Evolutionary conservation across 2,329 filamentous ascomycete genomes (phyloP).

Genomic region (Lithohypha guttulata): DNA sequence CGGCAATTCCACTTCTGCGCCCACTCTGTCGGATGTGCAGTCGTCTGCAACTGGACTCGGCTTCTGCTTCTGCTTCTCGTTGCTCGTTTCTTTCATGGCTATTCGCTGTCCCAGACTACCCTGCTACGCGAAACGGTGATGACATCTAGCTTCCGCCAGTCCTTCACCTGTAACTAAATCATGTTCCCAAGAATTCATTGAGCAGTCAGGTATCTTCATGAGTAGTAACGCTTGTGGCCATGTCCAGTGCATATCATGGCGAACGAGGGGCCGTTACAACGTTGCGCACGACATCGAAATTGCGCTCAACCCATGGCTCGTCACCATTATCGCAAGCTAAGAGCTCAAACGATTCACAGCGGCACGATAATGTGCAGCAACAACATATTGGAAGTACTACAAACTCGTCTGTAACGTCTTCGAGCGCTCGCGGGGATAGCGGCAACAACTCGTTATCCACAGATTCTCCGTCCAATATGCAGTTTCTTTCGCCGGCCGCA

Average conservation of each 20-base stretch:
- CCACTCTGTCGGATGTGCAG: conserved; percentile 2
- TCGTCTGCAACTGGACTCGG: conserved; percentile 2
- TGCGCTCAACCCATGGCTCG: conserved; percentile 21
- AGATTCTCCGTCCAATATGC: conserved; percentile 14
- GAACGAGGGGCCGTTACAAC: conserved; percentile 27
- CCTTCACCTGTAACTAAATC: too few relatives aligned
- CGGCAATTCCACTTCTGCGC: not conserved
- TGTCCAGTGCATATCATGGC: conserved; percentile 24
- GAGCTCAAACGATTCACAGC: conserved; percentile 9
- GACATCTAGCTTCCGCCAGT: not conserved
- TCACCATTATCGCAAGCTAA: not conserved
- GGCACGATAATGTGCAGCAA: conserved; percentile 1
- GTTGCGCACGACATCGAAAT: conserved; percentile 22
- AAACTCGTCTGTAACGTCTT: conserved; percentile 21
- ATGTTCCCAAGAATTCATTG: too few relatives aligned
- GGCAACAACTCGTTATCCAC: conserved; percentile 11
- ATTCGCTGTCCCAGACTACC: conserved; percentile 4
- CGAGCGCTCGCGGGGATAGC: conserved; percentile 9
- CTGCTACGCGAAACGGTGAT: conserved; percentile 1
- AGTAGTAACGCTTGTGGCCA: too few relatives aligned
- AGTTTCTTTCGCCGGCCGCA: conserved; percentile 24
- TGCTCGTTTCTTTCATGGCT: not conserved
- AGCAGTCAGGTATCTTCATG: too few relatives aligned
- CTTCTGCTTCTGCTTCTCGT: conserved; percentile 2
- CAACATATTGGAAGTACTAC: conserved; percentile 16